Evolutionary conservation across 768 basidiomycete genomes (phyloP), one percentile per base, ranked within the genome.

Genomic region (Pleurotus salmoneostramineus): DNA sequence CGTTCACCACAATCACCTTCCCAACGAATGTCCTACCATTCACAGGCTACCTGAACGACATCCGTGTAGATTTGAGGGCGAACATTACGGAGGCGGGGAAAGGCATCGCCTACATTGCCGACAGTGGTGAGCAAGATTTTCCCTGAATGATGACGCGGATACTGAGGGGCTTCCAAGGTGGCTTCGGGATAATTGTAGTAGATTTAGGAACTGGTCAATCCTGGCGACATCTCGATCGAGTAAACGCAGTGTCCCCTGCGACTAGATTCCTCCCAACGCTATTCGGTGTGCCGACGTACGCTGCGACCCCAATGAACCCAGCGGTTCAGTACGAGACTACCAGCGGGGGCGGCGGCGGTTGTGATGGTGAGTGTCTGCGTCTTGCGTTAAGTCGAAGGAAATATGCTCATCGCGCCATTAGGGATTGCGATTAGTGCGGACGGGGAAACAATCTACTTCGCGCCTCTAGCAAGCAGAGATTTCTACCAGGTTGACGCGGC

Each of bases 181-280:
- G 42, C 7, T 63, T 61, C 32, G 62, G 62, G 11, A 63, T 63
- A 36, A 61, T 63, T 27, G 60, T 63, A 5, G 62, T 61, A 2
- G 62, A 63, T 42, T 58, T 63, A 7, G 62, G 62, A 34, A 63
- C 60, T 6, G 62, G 60, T 11, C 48, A 56, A 56, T 63, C 62
- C 8, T 63, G 62, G 62, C 57, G 62, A 14, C 60, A 63, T 49
- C 56, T 63, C 43, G 58, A 61, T 47, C 56, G 51, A 4, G 37
- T 58, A 43, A 27, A 34, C 11, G 33, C 21, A 8, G 57, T 58
- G 12, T 56, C 60, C 3, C 48, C 60, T 5, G 40, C 15, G 15
- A 58, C 57, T 7, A 49, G 62, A 10, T 59, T 61, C 21, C 54
- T 63, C 12, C 57, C 62, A 33, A 61, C 62, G 17, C 35, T 63